Evolutionary conservation across 2,329 filamentous ascomycete genomes (phyloP), one percentile per base, ranked within the genome.

Genomic region (Cladosporium sp.): DNA sequence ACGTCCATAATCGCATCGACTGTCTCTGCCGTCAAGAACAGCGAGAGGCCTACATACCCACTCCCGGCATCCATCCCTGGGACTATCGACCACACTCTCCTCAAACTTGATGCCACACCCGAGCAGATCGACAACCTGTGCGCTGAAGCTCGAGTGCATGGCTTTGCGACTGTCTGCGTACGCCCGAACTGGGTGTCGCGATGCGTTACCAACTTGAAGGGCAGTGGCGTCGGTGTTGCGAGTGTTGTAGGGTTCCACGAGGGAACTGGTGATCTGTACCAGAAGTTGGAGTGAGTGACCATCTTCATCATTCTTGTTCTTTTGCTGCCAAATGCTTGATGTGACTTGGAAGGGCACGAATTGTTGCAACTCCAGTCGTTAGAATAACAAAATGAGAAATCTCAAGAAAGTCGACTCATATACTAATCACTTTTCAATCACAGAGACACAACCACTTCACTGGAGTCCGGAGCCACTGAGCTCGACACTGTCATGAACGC

Each of bases 211-310:
- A 77, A 79, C 56, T 75, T 86, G 50, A 74, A 75, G 59, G 76
- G 75, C 51, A 76, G 76, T 7, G 68, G 69, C 5, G 77, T 83
- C n/a, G 73, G 74, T 22, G 78, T 85, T 19, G 81, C 82, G 45
- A 82, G 80, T 63, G 84, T 86, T 5, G 76, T 86, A 9, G 82
- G 81, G 20, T 86, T 86, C 68, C 84, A 81, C 55, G 82, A 85
- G 66, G 84, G 84, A 12, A 84, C 80, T 0, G 73, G 83, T 61
- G 72, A 78, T 50, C 79, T 81, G 0, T 67, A 73, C 3, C 70
- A 75, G 34, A 85, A 84, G 67, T 71, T 80, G n/a, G 69, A 68
- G 64, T 70, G 65, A 56, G 65, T 61, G 8, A 5, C 2, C 15
- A 6, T 15, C 9, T 8, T 30, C 6, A 25, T 3, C 25, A 25